Evolutionary conservation across 2,329 filamentous ascomycete species (phyloP).

Genomic region (Furcasterigmium sp.): DNA sequence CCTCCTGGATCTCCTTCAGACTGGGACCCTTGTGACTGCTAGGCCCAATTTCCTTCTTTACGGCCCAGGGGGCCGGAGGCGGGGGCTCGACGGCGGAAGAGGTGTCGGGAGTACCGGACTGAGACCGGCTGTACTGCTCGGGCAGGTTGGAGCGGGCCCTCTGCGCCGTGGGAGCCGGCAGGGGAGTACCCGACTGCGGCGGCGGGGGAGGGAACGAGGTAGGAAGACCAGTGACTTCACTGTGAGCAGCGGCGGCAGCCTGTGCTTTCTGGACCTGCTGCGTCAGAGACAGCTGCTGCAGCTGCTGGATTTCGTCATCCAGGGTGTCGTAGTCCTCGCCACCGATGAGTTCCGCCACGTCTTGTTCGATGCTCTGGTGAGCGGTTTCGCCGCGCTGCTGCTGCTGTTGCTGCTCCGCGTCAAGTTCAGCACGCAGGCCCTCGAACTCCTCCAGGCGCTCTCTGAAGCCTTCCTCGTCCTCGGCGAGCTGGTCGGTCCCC

Average conservation of each 20-base stretch:
- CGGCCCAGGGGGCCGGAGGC: conserved; percentile 89
- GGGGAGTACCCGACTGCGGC: conserved; percentile 69
- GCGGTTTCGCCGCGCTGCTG: not conserved
- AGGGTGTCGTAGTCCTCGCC: conserved; percentile 1
- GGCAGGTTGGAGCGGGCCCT: conserved; percentile 79
- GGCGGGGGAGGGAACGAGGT: conserved; percentile 69
- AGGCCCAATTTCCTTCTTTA: conserved; percentile 69
- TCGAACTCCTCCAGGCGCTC: conserved; percentile 83
- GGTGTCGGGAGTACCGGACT: conserved; percentile 69
- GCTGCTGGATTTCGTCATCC: conserved; percentile 15
- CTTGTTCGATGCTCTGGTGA: conserved; percentile 11
- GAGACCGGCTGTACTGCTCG: conserved; percentile 66
- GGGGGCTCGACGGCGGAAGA: conserved; percentile 44
- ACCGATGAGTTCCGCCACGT: no score
- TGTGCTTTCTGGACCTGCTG: conserved; percentile 79
- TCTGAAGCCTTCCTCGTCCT: conserved; percentile 54
- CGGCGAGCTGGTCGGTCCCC: conserved; percentile 41
- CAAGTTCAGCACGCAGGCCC: conserved; percentile 65
- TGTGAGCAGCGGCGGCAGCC: conserved; percentile 39
- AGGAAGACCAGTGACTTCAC: conserved; percentile 60
- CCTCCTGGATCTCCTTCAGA: conserved; percentile 93
- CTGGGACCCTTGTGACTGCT: conserved; percentile 77
- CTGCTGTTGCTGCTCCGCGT: conserved; percentile 57
- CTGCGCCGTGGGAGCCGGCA: conserved; percentile 86
- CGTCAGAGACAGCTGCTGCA: conserved; percentile 58